Evolutionary conservation across 176 grass and related monocot genomes (phyloP), one percentile per base, ranked within the genome.

Genomic region (Triticum aestivum): DNA sequence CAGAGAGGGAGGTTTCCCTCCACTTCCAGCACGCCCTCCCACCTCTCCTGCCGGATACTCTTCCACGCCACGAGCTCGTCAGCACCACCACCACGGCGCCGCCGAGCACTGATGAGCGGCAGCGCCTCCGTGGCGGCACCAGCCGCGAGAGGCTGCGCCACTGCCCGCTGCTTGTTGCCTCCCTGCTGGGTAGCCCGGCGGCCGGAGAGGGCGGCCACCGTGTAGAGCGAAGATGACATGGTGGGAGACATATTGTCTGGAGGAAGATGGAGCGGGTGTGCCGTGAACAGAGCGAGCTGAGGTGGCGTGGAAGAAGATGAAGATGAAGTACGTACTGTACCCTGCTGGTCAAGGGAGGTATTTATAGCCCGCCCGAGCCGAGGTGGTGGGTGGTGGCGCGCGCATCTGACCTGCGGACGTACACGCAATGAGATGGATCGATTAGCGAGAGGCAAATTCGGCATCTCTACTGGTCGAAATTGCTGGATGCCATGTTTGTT

Each of bases 1-100:
- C 97, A 98, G 35, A 88, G 88, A 23, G 97, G 97, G 47, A 98
- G 82, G 82, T 91, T 65, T 8, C 97, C 97, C 52, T 98, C 82
- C 33, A 96, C 71, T 30, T 59, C 76, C 52, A 98, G 89, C 29
- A 80, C 82, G 11, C 97, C 97, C 39, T 93, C 86, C 97, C 97
- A 98, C 85, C 90, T 90, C 91, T 98, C 97, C 89, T 96, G 90
- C 71, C 78, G 87, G 62, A 98, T 4, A 76, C 93, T 98, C 78
- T 65, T 96, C 97, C 97, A 98, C 41, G 94, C 97, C 79, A 92
- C 87, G 76, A 94, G 88, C 75, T 91, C 84, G 54, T 85, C 87
- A 18, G 62, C 65, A 49, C 84, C 84, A 32, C 72, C 72, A 35
- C 64, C 37, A 38, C 6, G 9, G 11, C 52, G 12, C 42, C 13